These are phyloP conservation scores for Melastoma candidum DNA, from an alignment of 441 rosid genomes.

Conservation along the genomic window DNA sequence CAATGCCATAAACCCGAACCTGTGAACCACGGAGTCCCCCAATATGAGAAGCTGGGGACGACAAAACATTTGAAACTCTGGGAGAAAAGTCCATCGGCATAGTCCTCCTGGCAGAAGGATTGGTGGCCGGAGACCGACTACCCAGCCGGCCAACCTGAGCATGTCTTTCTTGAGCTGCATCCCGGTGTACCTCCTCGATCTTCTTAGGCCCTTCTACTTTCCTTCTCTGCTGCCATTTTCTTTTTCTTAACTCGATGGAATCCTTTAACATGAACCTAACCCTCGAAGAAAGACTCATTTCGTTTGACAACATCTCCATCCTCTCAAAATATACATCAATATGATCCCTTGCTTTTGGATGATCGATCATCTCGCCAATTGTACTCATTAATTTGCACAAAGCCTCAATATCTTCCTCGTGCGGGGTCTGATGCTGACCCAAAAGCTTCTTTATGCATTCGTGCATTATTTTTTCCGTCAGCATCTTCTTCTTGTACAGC, in stretches of 20 bases:
- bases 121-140: conserved; percentile 47
- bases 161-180: conserved; percentile 96
- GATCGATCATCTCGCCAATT: conserved; percentile 88
- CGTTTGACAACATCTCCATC: conserved; percentile 56
- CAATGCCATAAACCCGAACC: conserved; percentile 46
- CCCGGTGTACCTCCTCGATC: conserved; percentile 97
- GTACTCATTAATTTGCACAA: conserved; percentile 91
- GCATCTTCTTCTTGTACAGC: conserved; percentile 83
- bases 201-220: conserved; percentile 98
- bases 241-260: conserved; percentile 75
- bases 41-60: conserved; percentile 64
- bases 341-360: conserved; percentile 45
- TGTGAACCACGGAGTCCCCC: conserved; percentile 69
- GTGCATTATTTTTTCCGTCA: conserved; percentile 90
- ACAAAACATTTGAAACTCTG: conserved; percentile 58
- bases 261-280: conserved; percentile 93
- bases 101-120: conserved; percentile 50
- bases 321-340: conserved; percentile 78
- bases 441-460: conserved; percentile 67
- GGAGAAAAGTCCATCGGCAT: conserved; percentile 60
- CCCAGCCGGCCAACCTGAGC: conserved; percentile 62
- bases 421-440: conserved; percentile 68
- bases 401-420: conserved; percentile 89
- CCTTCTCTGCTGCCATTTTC: conserved; percentile 96
- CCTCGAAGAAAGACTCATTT: conserved; percentile 64